phyloP scores from a whole-genome alignment of 345 rosid genomes.

The Noccaea bulbosa region DNA sequence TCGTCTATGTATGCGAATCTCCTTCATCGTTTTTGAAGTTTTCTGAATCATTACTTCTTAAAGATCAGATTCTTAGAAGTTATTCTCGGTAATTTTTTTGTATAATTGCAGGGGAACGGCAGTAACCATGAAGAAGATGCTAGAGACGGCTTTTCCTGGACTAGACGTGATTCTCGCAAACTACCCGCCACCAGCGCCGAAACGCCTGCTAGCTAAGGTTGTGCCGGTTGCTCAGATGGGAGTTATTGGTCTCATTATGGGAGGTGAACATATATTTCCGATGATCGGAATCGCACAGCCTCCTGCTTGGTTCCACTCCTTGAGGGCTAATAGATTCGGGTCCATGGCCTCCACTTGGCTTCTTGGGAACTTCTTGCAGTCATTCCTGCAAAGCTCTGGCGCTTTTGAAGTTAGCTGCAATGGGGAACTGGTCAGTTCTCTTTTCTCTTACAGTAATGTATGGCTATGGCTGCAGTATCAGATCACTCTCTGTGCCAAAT shows the following conservation, averaged over 20 bases:
- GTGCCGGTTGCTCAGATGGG: constrained; percentile 67
- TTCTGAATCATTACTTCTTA: constrained; percentile 24
- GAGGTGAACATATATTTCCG: constrained; percentile 69
- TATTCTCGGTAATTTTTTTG: background rate
- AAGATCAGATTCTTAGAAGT: background rate
- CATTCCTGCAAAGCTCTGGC: constrained; percentile 71
- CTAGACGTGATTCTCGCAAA: constrained; percentile 68
- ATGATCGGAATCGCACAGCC: constrained; percentile 62
- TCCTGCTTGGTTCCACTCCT: constrained; percentile 63
- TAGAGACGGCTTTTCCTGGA: constrained; percentile 69
- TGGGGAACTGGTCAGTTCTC: constrained; percentile 57
- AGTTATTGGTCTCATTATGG: constrained; percentile 61
- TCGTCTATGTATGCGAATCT: background rate
- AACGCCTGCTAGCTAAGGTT: constrained; percentile 57
- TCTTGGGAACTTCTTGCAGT: constrained; percentile 72
- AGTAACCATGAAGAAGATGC: constrained; percentile 68
- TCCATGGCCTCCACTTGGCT: constrained; percentile 80
- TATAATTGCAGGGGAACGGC: constrained; percentile 64
- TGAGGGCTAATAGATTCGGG: constrained; percentile 74
- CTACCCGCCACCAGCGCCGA: constrained; percentile 66
- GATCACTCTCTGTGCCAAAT: background rate
- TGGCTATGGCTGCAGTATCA: background rate
- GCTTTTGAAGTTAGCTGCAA: constrained; percentile 80
- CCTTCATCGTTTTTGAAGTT: background rate
- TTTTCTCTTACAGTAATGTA: background rate